Conservation (phyloP, 495 filamentous ascomycete genomes). For the Chaetomium fimeti region DNA sequence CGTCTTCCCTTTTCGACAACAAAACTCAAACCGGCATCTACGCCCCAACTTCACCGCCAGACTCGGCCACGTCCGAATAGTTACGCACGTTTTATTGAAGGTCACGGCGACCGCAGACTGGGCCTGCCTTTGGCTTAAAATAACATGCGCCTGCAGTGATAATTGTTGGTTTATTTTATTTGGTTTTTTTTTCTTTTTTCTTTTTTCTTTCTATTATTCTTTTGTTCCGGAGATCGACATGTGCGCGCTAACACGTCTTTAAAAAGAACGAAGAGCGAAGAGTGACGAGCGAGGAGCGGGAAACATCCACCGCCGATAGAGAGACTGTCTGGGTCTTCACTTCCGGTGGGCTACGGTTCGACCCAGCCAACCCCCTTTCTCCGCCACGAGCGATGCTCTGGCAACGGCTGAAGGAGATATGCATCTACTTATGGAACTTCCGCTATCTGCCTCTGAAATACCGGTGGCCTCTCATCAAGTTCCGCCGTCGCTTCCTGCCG, state of each 20-base stretch:
- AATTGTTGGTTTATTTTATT: background rate
- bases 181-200: background rate
- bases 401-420: conserved; percentile 1
- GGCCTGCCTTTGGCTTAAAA: background rate
- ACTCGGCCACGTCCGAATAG: background rate
- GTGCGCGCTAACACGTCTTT: background rate
- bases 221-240: background rate
- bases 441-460: conserved; percentile 11
- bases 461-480: conserved; percentile 10
- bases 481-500: conserved; percentile 4
- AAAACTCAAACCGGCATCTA: background rate
- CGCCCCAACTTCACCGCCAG: background rate
- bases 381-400: background rate
- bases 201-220: background rate
- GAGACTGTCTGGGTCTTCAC: background rate
- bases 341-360: background rate
- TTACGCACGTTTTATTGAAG: too few relatives aligned
- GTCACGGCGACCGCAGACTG: background rate
- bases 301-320: too few relatives aligned
- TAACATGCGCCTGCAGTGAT: background rate
- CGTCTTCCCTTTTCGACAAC: background rate
- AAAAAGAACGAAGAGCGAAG: too few relatives aligned
- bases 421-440: conserved; percentile 13
- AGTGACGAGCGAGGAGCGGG: too few relatives aligned
- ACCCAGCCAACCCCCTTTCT: background rate